Evolutionary conservation across 2,329 filamentous ascomycete species (phyloP).

Genomic region (Pseudogymnoascus sp.): DNA sequence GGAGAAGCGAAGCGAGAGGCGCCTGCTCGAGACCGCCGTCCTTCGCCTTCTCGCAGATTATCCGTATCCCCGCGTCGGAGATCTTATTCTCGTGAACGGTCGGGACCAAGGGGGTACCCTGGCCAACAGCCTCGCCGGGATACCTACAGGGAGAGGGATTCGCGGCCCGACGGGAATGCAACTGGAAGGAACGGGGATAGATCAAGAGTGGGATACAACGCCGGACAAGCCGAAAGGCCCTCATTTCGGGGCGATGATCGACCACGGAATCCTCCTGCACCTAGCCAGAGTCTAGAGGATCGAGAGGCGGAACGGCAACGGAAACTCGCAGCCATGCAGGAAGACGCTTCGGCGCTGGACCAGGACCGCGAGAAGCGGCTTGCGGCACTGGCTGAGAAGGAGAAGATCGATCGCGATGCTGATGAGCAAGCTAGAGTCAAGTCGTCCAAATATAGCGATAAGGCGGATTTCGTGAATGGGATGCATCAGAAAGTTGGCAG

Average conservation of each 20-base stretch:
- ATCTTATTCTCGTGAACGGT: constrained; percentile 5
- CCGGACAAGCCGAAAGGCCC: not conserved
- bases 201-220: not conserved
- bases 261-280: constrained; percentile 12
- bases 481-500: constrained; percentile 51
- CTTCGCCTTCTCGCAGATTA: constrained; percentile 27
- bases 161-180: constrained; percentile 33
- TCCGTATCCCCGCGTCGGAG: constrained; percentile 19
- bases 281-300: constrained; percentile 18
- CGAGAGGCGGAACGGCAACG: constrained; percentile 51
- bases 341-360: constrained; percentile 61
- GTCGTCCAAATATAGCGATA: constrained; percentile 53
- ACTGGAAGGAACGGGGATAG: constrained; percentile 24
- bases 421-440: constrained; percentile 55
- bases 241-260: constrained; percentile 13
- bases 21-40: constrained; percentile 24
- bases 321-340: constrained; percentile 66
- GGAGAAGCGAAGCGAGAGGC: not conserved
- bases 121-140: constrained; percentile 9
- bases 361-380: constrained; percentile 60
- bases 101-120: not conserved
- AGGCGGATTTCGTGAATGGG: constrained; percentile 54
- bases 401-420: constrained; percentile 54
- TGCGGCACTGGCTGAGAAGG: constrained; percentile 55
- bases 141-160: constrained; percentile 28